A percentile compares a stretch with the other conserved stretches of the same genome.
phyloP scores from a whole-genome alignment of 768 basidiomycete genomes.

The Kwoniella bestiolae region DNA sequence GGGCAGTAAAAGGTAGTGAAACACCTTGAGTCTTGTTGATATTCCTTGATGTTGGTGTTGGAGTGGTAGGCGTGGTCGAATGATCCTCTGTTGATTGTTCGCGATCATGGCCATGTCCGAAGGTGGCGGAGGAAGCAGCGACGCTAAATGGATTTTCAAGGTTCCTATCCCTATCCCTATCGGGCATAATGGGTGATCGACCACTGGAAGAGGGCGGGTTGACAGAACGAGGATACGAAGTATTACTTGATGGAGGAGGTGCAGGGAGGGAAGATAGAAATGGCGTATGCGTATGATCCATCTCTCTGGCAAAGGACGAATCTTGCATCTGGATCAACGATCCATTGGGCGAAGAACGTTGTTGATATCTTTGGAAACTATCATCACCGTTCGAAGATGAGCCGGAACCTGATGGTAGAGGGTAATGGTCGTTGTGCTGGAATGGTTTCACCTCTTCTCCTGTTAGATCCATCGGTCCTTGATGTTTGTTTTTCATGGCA shows the following conservation, averaged over 20 bases:
- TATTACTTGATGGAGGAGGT: conserved; percentile 23
- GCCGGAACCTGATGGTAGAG: not conserved
- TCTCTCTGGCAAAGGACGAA: conserved; percentile 7
- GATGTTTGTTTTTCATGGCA: not conserved
- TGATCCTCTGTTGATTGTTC: not conserved
- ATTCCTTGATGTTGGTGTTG: not conserved
- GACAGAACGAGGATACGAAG: conserved; percentile 24
- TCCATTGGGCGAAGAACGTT: not conserved
- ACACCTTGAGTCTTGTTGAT: conserved; percentile 2
- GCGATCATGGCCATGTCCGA: conserved; percentile 5
- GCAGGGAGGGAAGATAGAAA: conserved; percentile 17
- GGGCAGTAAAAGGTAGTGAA: conserved; percentile 8
- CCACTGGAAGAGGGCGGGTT: conserved; percentile 16
- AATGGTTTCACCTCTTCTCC: conserved; percentile 34
- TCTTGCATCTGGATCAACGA: not conserved
- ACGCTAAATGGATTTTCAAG: conserved; percentile 1
- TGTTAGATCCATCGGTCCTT: conserved; percentile 16
- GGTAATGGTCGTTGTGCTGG: conserved; percentile 3
- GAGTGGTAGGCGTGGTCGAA: not conserved
- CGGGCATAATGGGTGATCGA: not conserved
- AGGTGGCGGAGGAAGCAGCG: conserved; percentile 6
- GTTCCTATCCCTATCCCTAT: not conserved
- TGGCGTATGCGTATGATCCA: conserved; percentile 17
- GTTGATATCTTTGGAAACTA: not conserved
- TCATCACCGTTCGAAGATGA: conserved; percentile 12